Evolutionary conservation across 2,329 filamentous ascomycete species (phyloP).

Genomic region (Nemania sp.): DNA sequence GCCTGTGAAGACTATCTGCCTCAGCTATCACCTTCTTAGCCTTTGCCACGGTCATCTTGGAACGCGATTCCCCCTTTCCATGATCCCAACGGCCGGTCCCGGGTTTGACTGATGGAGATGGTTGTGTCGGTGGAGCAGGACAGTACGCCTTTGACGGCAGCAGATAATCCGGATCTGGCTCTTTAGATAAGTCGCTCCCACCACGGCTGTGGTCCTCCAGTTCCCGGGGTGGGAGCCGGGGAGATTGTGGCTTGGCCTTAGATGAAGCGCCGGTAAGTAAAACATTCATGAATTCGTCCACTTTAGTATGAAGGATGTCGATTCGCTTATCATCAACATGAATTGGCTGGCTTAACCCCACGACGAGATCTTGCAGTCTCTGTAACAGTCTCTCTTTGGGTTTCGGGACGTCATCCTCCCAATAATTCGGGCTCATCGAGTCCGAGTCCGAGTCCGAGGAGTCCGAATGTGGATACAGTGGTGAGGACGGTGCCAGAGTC

Average conservation of each 20-base stretch:
- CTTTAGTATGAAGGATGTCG: slow-evolving; percentile 44
- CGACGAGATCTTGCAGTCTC: slow-evolving; percentile 39
- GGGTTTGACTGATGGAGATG: slow-evolving; percentile 26
- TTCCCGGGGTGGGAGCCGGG: neutral
- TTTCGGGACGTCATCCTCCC: slow-evolving; percentile 39
- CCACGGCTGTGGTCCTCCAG: neutral
- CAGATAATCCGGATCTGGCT: slow-evolving; percentile 36
- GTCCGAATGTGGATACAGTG: slow-evolving; percentile 28
- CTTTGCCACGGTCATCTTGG: slow-evolving; percentile 27
- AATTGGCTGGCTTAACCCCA: slow-evolving; percentile 29
- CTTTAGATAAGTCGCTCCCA: slow-evolving; percentile 32
- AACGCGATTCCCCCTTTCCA: slow-evolving; percentile 3
- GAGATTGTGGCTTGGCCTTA: slow-evolving; percentile 18
- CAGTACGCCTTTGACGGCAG: slow-evolving; percentile 27
- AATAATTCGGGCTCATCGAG: slow-evolving; percentile 10
- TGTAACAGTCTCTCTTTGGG: slow-evolving; percentile 52
- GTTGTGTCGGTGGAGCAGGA: slow-evolving; percentile 20
- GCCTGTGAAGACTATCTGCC: slow-evolving; percentile 52
- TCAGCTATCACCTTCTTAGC: slow-evolving; percentile 43
- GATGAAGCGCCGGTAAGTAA: slow-evolving; percentile 23
- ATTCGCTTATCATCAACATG: slow-evolving; percentile 38
- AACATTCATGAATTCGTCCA: slow-evolving; percentile 48
- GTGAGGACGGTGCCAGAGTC: slow-evolving; percentile 25
- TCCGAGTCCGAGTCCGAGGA: too few relatives aligned
- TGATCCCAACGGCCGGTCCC: neutral